A percentile compares a stretch with the other conserved stretches of the same genome.
Conservation (phyloP, 306 rosid species). For the Castanospermum australe region DNA sequence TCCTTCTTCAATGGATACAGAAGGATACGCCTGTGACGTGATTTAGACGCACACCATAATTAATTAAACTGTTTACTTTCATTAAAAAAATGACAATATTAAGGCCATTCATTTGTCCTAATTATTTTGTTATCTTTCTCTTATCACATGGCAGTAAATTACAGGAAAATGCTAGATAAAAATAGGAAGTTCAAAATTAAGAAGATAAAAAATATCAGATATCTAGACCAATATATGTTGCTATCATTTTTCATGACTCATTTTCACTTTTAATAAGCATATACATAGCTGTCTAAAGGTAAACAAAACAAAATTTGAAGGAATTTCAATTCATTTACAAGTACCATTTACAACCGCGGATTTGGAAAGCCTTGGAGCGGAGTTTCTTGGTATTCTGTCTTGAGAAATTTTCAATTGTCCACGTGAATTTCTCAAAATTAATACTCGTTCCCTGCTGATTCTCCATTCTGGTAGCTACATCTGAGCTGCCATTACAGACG, state of each 20-base stretch:
- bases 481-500: conserved; percentile 14
- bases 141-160: neutral
- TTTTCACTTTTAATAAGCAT: neutral
- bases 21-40: conserved; percentile 26
- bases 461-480: conserved; percentile 20
- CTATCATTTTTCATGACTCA: neutral
- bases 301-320: neutral
- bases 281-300: neutral
- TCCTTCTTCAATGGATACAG: conserved; percentile 27
- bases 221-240: neutral
- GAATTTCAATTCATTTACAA: neutral
- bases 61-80: neutral
- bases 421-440: conserved; percentile 18
- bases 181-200: neutral
- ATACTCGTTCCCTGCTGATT: neutral
- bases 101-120: no score
- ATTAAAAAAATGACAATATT: neutral
- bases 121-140: neutral
- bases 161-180: neutral
- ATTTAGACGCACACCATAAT: neutral
- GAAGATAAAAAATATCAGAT: neutral
- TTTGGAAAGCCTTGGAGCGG: conserved; percentile 31
- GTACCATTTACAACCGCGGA: conserved; percentile 36
- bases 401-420: conserved; percentile 37
- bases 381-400: conserved; percentile 31